These are phyloP conservation scores for Coniosporium tulheliwenetii DNA, from an alignment of 2,329 filamentous ascomycete species.

Conservation along the genomic window DNA sequence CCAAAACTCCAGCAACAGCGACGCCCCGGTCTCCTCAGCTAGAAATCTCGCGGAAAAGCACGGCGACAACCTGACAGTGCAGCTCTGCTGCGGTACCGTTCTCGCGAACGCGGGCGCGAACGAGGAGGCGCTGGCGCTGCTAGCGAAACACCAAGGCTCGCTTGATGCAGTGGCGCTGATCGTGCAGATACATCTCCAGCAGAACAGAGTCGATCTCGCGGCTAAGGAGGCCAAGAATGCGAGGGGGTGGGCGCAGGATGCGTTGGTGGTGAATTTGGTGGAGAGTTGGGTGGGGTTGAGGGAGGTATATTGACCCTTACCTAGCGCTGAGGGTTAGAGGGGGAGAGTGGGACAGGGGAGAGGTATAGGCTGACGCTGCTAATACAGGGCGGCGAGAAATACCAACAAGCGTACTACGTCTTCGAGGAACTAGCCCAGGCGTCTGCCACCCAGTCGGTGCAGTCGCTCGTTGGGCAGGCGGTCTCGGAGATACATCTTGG, in stretches of 20 bases:
- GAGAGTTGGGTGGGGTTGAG: constrained; percentile 91
- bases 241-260: constrained; percentile 89
- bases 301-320: constrained; percentile 40
- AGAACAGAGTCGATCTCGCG: constrained; percentile 83
- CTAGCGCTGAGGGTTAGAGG: too few relatives aligned
- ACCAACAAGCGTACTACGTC: constrained; percentile 94
- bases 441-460: constrained; percentile 60
- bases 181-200: constrained; percentile 79
- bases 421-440: constrained; percentile 91
- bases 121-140: constrained; percentile 69
- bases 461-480: constrained; percentile 72
- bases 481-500: constrained; percentile 85
- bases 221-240: constrained; percentile 77
- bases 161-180: constrained; percentile 72
- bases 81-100: constrained; percentile 68
- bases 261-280: constrained; percentile 78
- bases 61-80: constrained; percentile 63
- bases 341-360: too few relatives aligned
- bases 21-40: constrained; percentile 37
- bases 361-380: background rate
- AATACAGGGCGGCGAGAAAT: constrained; percentile 73
- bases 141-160: constrained; percentile 73
- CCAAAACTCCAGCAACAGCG: constrained; percentile 13
- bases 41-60: constrained; percentile 52
- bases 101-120: constrained; percentile 64